Evolutionary conservation across 495 filamentous ascomycete genomes (phyloP).

Genomic region (Amniculicola lignicola): DNA sequence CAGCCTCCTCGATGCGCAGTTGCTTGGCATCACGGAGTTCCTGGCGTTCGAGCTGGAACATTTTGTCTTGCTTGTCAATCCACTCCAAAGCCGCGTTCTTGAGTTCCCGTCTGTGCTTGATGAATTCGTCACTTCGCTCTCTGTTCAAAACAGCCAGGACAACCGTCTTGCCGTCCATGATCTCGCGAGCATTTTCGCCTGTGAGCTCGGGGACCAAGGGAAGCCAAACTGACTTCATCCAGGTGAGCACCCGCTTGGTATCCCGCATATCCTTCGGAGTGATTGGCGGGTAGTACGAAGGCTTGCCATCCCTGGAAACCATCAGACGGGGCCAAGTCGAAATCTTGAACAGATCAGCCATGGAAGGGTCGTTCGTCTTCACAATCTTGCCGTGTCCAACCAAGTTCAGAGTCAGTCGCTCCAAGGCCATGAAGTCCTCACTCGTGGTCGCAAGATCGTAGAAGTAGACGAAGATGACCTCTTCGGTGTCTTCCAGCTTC

Average conservation of each 20-base stretch:
- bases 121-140: constrained; percentile 74
- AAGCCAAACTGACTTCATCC: constrained; percentile 96
- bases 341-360: constrained; percentile 84
- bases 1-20: constrained; percentile 89
- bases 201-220: constrained; percentile 97
- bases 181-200: constrained; percentile 82
- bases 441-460: constrained; percentile 90
- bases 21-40: constrained; percentile 93
- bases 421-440: constrained; percentile 87
- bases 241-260: constrained; percentile 69
- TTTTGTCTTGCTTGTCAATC: constrained; percentile 91
- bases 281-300: constrained; percentile 81
- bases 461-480: constrained; percentile 95
- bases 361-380: constrained; percentile 70
- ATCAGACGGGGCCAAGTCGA: constrained; percentile 90
- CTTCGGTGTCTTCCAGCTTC: constrained; percentile 84
- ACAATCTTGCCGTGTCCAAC: constrained; percentile 90
- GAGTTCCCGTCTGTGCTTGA: constrained; percentile 76
- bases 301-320: constrained; percentile 81
- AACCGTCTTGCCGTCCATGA: constrained; percentile 90
- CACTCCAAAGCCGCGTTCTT: constrained; percentile 94
- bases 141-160: constrained; percentile 86
- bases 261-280: constrained; percentile 89
- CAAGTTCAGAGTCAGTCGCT: constrained; percentile 77
- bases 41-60: constrained; percentile 86